These are phyloP conservation scores for Prunus mongolica DNA, from an alignment of 306 rosid genomes.

Conservation along the genomic window DNA sequence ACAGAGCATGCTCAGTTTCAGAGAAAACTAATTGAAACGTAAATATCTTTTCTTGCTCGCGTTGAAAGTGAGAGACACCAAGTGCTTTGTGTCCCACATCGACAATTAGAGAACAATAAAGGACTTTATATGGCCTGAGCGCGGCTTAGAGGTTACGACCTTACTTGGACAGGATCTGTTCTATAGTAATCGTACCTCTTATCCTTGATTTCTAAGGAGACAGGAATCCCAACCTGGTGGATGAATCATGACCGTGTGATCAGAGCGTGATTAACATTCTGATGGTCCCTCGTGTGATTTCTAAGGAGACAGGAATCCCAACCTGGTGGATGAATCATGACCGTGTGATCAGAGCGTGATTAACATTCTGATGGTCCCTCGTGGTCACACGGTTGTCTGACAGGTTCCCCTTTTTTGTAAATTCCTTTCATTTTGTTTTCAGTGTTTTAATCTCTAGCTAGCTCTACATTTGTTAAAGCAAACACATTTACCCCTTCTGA, in stretches of 20 bases:
- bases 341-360: constrained; percentile 17
- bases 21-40: neutral
- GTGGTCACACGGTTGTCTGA: constrained; percentile 11
- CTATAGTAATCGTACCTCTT: constrained; percentile 20
- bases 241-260: constrained; percentile 8
- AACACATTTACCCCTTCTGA: too few species aligned
- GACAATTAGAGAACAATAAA: neutral
- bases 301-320: constrained; percentile 18
- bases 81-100: neutral
- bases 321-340: constrained; percentile 19
- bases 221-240: constrained; percentile 21
- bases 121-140: neutral
- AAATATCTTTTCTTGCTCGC: neutral
- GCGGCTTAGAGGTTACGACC: accelerated
- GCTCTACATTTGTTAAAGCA: too few species aligned
- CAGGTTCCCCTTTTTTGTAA: neutral
- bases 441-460: too few species aligned
- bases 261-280: constrained; percentile 16
- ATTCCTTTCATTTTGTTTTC: too few species aligned
- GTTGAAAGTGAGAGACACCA: too few species aligned
- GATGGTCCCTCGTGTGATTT: neutral
- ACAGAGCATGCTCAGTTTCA: neutral
- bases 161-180: constrained; percentile 28
- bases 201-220: constrained; percentile 20
- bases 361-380: neutral